phyloP scores from a whole-genome alignment of 441 rosid species.

The Populus hybrid region DNA sequence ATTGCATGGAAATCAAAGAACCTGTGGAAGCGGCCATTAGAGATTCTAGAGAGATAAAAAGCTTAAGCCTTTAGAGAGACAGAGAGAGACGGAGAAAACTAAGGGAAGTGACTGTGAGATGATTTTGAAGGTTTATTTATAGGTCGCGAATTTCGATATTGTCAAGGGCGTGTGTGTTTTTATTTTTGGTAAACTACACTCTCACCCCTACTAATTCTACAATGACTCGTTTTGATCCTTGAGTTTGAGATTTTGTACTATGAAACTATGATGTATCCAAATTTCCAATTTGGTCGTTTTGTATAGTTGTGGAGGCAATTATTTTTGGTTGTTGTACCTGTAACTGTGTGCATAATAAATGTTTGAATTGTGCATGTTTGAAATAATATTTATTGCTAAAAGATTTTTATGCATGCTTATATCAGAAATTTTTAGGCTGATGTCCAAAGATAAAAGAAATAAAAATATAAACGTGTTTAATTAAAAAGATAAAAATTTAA shows the following conservation, averaged over 20 bases:
- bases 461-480: no score
- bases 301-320: not conserved
- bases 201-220: not conserved
- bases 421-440: rapidly evolving
- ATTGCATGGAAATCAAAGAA: not conserved
- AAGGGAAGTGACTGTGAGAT: not conserved
- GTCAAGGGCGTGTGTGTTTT: not conserved
- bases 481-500: no score
- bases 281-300: not conserved
- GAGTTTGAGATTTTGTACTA: no score
- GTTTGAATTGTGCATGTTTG: no score
- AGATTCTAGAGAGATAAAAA: not conserved
- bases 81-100: no score
- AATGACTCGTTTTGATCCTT: not conserved
- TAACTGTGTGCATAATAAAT: no score
- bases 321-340: not conserved
- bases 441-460: no score
- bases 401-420: no score
- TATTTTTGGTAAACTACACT: not conserved
- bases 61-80: not conserved
- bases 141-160: not conserved
- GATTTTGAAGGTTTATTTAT: constrained; percentile 2
- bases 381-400: no score
- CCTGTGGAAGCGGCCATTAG: not conserved
- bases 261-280: not conserved